A percentile compares a stretch with the other conserved stretches of the same genome.
phyloP scores from a whole-genome alignment of 345 rosid genomes.

The Gossypium turneri region DNA sequence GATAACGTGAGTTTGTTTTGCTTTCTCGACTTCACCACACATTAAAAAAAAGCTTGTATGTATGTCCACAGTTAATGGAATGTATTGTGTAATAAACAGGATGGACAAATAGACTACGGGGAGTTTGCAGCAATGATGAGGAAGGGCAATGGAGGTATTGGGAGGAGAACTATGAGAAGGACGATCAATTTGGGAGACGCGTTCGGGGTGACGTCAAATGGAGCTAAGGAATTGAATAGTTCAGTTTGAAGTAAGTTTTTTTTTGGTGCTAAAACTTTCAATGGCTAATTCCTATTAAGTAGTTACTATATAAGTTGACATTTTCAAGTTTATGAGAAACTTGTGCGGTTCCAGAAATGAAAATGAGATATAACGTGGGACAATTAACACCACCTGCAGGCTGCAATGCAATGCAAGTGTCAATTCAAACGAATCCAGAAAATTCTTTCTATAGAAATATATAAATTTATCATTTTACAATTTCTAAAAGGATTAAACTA shows the following conservation, averaged over 20 bases:
- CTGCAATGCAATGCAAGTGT: no score
- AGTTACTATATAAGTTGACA: background rate
- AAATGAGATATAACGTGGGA: background rate
- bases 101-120: constrained; percentile 78
- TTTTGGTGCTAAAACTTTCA: no score
- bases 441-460: no score
- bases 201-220: constrained; percentile 22
- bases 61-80: background rate
- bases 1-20: constrained; percentile 53
- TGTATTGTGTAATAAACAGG: constrained; percentile 33
- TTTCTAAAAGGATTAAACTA: no score
- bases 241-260: background rate
- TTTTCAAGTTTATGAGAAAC: background rate
- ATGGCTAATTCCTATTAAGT: background rate
- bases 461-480: no score
- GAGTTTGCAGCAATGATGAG: constrained; percentile 95
- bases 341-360: background rate
- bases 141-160: constrained; percentile 61
- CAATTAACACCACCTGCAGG: background rate
- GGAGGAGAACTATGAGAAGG: constrained; percentile 72
- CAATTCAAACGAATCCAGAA: no score
- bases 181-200: constrained; percentile 45
- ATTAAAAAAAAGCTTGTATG: background rate
- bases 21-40: background rate
- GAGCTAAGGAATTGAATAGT: constrained; percentile 20